phyloP scores from a whole-genome alignment of 495 filamentous ascomycete species.

The Evansstolkia leycettana region DNA sequence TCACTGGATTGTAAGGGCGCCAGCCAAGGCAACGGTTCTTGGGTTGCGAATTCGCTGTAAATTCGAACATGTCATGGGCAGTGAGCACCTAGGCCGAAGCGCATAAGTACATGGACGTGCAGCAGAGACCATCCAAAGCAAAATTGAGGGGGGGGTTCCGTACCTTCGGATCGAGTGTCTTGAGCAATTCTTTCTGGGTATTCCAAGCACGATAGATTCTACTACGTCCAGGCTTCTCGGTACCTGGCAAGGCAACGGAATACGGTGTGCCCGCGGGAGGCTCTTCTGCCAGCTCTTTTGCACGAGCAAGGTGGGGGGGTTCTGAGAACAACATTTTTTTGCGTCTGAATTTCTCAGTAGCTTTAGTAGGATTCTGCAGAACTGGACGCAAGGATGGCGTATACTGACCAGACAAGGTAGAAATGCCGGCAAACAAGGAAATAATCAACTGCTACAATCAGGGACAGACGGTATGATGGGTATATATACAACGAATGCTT shows the following conservation, averaged over 20 bases:
- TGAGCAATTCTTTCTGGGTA: constrained; percentile 56
- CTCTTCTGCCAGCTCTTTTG: constrained; percentile 26
- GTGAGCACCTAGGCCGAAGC: constrained; percentile 41
- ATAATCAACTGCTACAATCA: no score
- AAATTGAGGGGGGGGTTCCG: neutral
- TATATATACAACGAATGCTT: no score
- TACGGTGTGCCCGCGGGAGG: constrained; percentile 36
- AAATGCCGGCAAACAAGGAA: no score
- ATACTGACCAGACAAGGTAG: no score
- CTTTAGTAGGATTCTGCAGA: no score
- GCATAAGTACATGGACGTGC: constrained; percentile 1
- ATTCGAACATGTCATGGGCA: constrained; percentile 73
- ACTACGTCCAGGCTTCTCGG: constrained; percentile 58
- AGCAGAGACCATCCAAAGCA: constrained; percentile 3
- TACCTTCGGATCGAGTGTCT: constrained; percentile 63
- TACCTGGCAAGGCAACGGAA: constrained; percentile 57
- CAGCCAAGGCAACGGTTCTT: constrained; percentile 61
- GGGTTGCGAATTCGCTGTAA: constrained; percentile 47
- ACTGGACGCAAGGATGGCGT: no score
- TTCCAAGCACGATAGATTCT: constrained; percentile 76
- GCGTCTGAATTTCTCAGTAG: no score
- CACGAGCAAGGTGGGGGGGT: constrained; percentile 27
- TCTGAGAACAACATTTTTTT: constrained; percentile 28
- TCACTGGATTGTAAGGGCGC: constrained; percentile 64
- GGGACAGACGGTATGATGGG: no score